Conservation (phyloP, 768 basidiomycete species). For the Hortiboletus flavorubellus region DNA sequence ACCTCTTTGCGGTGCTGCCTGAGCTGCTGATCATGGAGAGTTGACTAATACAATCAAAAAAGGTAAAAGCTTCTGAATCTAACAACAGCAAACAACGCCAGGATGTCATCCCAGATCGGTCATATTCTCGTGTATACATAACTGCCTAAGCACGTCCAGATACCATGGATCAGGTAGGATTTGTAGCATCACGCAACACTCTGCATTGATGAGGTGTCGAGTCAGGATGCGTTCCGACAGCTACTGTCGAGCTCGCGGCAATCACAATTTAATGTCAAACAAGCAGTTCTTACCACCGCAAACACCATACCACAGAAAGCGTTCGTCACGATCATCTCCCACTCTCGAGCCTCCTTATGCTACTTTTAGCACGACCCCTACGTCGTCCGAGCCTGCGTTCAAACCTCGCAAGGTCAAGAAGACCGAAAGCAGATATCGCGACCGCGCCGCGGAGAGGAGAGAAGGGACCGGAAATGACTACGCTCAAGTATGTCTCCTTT, state of each 20-base stretch:
- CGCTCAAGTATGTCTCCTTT: slow-evolving; percentile 50
- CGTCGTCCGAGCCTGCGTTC: slow-evolving; percentile 61
- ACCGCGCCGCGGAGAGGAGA: slow-evolving; percentile 74
- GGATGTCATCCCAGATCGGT: neutral
- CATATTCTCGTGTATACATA: neutral
- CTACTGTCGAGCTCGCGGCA: slow-evolving; percentile 40
- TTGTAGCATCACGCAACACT: neutral
- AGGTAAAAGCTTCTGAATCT: slow-evolving; percentile 24
- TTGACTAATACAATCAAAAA: slow-evolving; percentile 8
- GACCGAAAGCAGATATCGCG: slow-evolving; percentile 55
- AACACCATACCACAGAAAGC: slow-evolving; percentile 8
- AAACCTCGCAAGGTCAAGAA: slow-evolving; percentile 82
- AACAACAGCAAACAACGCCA: slow-evolving; percentile 29
- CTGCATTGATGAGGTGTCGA: neutral
- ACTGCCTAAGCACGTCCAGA: neutral
- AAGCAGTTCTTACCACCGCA: neutral
- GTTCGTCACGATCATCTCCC: slow-evolving; percentile 10
- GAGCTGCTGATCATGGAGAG: neutral
- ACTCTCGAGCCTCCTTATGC: neutral
- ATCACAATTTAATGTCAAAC: slow-evolving; percentile 13
- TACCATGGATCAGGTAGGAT: slow-evolving; percentile 30
- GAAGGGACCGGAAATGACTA: slow-evolving; percentile 67
- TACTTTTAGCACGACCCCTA: slow-evolving; percentile 42
- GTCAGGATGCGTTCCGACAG: slow-evolving; percentile 58
- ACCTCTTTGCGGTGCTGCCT: neutral